Conservation (phyloP, 495 filamentous ascomycete species). For the Hypoxylon rickii region DNA sequence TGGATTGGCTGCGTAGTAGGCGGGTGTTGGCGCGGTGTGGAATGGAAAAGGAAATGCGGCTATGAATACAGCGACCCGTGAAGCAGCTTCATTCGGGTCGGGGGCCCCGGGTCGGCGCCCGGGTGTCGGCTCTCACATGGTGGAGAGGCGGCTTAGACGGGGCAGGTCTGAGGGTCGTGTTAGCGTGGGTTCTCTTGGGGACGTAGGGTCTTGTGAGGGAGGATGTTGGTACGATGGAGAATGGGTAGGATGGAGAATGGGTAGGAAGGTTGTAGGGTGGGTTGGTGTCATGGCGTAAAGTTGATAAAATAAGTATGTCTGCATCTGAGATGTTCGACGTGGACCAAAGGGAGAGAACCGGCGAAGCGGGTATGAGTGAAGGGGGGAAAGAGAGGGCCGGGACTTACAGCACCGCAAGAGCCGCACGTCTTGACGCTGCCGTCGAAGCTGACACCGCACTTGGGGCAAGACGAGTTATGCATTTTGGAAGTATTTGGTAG, state of each 20-base stretch:
- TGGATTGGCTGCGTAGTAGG: too few relatives aligned
- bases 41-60: too few relatives aligned
- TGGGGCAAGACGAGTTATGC: constrained; percentile 54
- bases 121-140: not conserved
- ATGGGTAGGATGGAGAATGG: not conserved
- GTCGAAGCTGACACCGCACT: constrained; percentile 49
- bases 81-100: too few relatives aligned
- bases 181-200: constrained; percentile 1
- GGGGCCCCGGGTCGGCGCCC: too few relatives aligned
- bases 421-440: constrained; percentile 51
- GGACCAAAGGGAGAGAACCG: not conserved
- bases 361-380: not conserved
- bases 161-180: constrained; percentile 33
- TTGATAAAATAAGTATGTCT: not conserved
- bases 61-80: too few relatives aligned
- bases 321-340: not conserved
- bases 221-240: not conserved
- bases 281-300: too few relatives aligned
- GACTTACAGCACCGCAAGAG: constrained; percentile 55
- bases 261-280: not conserved
- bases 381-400: not conserved
- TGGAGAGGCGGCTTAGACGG: constrained; percentile 28
- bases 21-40: too few relatives aligned
- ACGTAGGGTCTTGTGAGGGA: too few relatives aligned
- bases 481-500: constrained; percentile 35